A percentile compares a stretch with the other conserved stretches of the same genome.
These are phyloP conservation scores for Leccinum subfulvum DNA, from an alignment of 1,284 basidiomycete species.

Conservation along the genomic window DNA sequence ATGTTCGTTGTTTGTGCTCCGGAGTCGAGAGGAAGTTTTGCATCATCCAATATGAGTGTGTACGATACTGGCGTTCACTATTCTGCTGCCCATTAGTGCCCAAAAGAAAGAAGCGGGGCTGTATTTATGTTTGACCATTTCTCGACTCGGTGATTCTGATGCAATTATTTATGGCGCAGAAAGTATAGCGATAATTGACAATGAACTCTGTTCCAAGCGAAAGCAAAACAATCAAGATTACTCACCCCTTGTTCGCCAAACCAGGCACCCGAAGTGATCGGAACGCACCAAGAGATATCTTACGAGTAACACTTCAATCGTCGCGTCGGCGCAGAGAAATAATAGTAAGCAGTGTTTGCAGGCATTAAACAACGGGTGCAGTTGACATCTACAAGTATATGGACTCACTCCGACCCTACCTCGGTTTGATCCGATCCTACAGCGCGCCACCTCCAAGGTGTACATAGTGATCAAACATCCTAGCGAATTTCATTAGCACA, in stretches of 20 bases:
- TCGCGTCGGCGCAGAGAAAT: too few relatives aligned
- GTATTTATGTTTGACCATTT: background rate
- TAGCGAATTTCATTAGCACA: background rate
- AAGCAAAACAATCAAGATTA: too few relatives aligned
- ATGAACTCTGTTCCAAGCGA: background rate
- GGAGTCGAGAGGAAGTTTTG: background rate
- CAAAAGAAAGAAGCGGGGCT: background rate
- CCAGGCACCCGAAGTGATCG: too few relatives aligned
- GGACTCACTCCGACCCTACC: slow-evolving; percentile 6
- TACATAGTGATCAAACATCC: slow-evolving; percentile 69
- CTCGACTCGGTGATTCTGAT: background rate
- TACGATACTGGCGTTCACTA: background rate
- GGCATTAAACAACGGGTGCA: background rate
- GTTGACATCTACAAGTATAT: background rate
- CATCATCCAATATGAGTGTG: slow-evolving; percentile 1
- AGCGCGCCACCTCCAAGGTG: slow-evolving; percentile 65
- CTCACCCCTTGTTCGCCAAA: too few relatives aligned
- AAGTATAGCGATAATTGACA: background rate
- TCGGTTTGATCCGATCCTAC: slow-evolving; percentile 37
- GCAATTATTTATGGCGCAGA: background rate
- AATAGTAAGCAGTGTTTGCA: background rate
- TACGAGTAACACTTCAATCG: too few relatives aligned
- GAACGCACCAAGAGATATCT: too few relatives aligned
- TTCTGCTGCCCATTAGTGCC: background rate
- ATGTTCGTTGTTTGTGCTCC: background rate